A percentile compares a stretch with the other conserved stretches of the same genome.
phyloP scores from a whole-genome alignment of 208 protist genomes.

The Crithidia expoeki region DNA sequence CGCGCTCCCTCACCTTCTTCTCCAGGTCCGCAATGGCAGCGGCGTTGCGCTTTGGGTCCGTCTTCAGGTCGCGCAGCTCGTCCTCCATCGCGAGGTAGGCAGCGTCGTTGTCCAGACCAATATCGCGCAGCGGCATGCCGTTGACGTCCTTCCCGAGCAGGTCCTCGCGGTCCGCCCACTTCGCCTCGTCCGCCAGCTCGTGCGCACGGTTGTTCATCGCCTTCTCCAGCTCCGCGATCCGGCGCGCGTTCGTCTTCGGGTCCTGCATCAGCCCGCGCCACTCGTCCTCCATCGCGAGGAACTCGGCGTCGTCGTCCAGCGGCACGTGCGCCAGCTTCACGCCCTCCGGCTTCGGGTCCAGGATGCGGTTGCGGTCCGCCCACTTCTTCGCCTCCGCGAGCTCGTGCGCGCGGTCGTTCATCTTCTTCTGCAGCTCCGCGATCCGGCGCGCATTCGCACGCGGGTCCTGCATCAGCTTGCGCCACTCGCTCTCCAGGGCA shows the following conservation, averaged over 20 bases:
- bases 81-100: slow-evolving; percentile 29
- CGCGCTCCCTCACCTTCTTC: too few species aligned
- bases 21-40: slow-evolving; percentile 52
- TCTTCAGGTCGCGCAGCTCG: slow-evolving; percentile 52
- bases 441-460: too few species aligned
- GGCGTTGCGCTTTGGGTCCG: slow-evolving; percentile 50
- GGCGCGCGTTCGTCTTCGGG: slow-evolving; percentile 42
- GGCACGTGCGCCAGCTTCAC: too few species aligned
- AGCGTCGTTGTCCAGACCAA: slow-evolving; percentile 61
- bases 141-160: slow-evolving; percentile 56
- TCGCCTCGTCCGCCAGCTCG: slow-evolving; percentile 55
- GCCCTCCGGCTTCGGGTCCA: too few species aligned
- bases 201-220: slow-evolving; percentile 67
- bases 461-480: too few species aligned
- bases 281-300: slow-evolving; percentile 58
- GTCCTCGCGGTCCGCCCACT: slow-evolving; percentile 61
- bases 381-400: too few species aligned
- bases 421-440: too few species aligned
- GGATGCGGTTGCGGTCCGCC: too few species aligned
- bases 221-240: slow-evolving; percentile 59
- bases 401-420: too few species aligned
- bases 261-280: slow-evolving; percentile 69
- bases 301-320: slow-evolving; percentile 55
- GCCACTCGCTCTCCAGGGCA: too few species aligned
- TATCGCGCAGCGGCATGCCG: slow-evolving; percentile 63